Conservation (phyloP, 1,284 basidiomycete species). For the Fomitiporia mediterranea region DNA sequence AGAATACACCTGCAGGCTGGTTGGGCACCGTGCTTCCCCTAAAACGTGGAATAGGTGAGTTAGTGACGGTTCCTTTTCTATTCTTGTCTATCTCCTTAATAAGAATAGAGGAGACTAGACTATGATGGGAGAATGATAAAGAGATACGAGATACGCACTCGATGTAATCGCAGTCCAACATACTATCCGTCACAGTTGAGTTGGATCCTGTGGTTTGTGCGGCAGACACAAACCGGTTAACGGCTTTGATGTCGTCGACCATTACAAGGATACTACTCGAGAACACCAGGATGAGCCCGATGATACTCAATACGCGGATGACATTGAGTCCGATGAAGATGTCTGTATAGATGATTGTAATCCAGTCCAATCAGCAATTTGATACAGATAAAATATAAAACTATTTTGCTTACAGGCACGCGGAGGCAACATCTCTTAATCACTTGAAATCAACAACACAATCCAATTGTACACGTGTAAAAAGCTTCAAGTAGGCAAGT, state of each 20-base stretch:
- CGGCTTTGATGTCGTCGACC: constrained; percentile 75
- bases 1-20: constrained; percentile 82
- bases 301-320: constrained; percentile 73
- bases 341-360: constrained; percentile 35
- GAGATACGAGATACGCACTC: constrained; percentile 41
- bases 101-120: neutral
- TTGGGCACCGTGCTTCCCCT: constrained; percentile 79
- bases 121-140: neutral
- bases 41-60: constrained; percentile 5
- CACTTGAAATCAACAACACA: neutral
- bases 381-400: too few relatives aligned
- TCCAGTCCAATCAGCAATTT: neutral
- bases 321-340: constrained; percentile 78
- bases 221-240: constrained; percentile 53
- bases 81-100: neutral
- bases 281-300: constrained; percentile 75
- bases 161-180: constrained; percentile 67
- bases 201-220: constrained; percentile 34
- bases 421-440: constrained; percentile 32
- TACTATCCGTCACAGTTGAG: constrained; percentile 32
- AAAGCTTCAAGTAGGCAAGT: constrained; percentile 4
- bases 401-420: constrained; percentile 35
- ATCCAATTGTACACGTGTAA: neutral
- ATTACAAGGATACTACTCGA: constrained; percentile 77
- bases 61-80: too few relatives aligned